These are phyloP conservation scores for Geranomyces variabilis DNA, from an alignment of 192 early-diverging fungal species.

Conservation along the genomic window DNA sequence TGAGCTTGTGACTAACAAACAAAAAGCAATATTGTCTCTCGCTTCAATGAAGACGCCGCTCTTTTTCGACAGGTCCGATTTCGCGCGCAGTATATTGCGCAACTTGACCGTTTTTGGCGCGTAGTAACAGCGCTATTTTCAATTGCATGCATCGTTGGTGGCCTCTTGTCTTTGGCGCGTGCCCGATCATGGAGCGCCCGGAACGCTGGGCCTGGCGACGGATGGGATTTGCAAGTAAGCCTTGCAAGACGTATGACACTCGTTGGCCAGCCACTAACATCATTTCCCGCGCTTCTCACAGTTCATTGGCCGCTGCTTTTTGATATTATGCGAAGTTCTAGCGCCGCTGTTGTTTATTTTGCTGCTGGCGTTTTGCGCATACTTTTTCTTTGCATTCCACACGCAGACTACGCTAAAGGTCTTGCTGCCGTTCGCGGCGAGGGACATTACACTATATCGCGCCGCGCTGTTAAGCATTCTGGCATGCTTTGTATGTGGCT, in stretches of 20 bases:
- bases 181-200: slow-evolving; percentile 47
- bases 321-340: slow-evolving; percentile 40
- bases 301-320: slow-evolving; percentile 41
- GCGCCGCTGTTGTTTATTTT: slow-evolving; percentile 49
- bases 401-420: slow-evolving; percentile 47
- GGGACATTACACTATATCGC: slow-evolving; percentile 44
- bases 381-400: slow-evolving; percentile 60
- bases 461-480: slow-evolving; percentile 31
- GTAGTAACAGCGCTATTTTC: slow-evolving; percentile 46
- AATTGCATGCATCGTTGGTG: slow-evolving; percentile 32
- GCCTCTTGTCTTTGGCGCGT: slow-evolving; percentile 36
- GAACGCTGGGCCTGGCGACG: slow-evolving; percentile 42
- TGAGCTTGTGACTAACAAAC: background rate
- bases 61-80: slow-evolving; percentile 39
- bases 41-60: too few relatives aligned
- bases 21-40: too few relatives aligned
- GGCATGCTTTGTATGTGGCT: slow-evolving; percentile 33
- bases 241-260: background rate
- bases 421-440: slow-evolving; percentile 41
- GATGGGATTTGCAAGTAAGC: slow-evolving; percentile 49
- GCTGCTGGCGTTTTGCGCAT: slow-evolving; percentile 39
- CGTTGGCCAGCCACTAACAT: background rate
- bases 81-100: slow-evolving; percentile 35
- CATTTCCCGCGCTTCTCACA: background rate
- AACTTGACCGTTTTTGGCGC: slow-evolving; percentile 31